A percentile compares a stretch with the other conserved stretches of the same genome.
Conservation (phyloP, 1,284 basidiomycete species). For the Moesziomyces sp. region DNA sequence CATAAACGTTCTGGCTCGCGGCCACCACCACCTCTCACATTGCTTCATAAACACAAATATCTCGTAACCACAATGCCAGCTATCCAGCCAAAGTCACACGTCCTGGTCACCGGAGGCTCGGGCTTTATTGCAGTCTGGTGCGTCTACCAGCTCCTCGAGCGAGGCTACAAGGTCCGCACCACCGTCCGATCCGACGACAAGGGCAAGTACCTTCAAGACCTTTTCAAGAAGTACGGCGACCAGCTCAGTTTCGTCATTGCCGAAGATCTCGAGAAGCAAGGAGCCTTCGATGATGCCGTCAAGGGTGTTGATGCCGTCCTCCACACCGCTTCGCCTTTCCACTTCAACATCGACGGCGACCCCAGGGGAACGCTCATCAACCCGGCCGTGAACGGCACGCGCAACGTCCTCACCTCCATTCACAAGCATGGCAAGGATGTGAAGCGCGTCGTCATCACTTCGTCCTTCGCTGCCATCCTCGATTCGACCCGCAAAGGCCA, state of each 20-base stretch:
- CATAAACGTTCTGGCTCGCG: too few relatives aligned
- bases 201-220: constrained; percentile 70
- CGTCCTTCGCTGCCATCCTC: constrained; percentile 73
- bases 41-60: too few relatives aligned
- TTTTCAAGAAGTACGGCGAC: constrained; percentile 71
- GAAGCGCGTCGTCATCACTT: constrained; percentile 76
- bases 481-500: constrained; percentile 56
- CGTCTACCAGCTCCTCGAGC: constrained; percentile 70
- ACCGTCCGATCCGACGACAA: constrained; percentile 73
- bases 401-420: constrained; percentile 73
- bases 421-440: constrained; percentile 72
- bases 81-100: constrained; percentile 68
- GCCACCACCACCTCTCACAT: too few relatives aligned
- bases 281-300: constrained; percentile 79
- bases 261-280: constrained; percentile 73
- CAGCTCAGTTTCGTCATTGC: constrained; percentile 73
- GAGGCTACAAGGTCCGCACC: constrained; percentile 71
- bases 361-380: constrained; percentile 70
- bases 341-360: constrained; percentile 56
- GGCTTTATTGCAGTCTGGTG: constrained; percentile 69
- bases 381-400: constrained; percentile 76
- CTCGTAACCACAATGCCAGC: constrained; percentile 68
- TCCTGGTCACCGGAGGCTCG: constrained; percentile 70
- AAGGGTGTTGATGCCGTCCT: constrained; percentile 75
- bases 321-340: constrained; percentile 74